Evolutionary conservation across 202 grass and related monocot species (phyloP), one percentile per base, ranked within the genome.

Genomic region (Hordeum pubiflorum): DNA sequence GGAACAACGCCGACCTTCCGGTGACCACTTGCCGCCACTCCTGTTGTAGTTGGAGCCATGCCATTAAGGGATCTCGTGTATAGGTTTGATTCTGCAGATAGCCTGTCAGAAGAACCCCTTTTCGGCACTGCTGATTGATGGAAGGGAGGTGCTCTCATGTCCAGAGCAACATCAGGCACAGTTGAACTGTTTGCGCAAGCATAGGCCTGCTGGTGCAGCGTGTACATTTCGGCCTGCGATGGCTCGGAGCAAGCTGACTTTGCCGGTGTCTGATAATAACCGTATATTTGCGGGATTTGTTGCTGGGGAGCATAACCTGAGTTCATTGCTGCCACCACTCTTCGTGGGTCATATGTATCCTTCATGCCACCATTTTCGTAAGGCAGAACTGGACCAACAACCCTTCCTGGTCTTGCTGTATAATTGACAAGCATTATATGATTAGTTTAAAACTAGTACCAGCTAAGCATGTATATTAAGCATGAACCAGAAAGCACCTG

Each of bases 141-240:
- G 75, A 92, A 98, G 59, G 88, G 96, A 57, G 96, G 80, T 73
- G 96, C 92, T 84, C 96, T 92, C 96, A 93, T 98, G 90, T 98
- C 90, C 23, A 98, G 85, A 75, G 88, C 84, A 79, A 98, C 88
- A 55, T 95, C 89, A 11, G 92, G 34, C n/a, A 87, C 79, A 34
- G 86, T 71, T 55, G 86, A 85, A 54, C 87, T 86, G 74, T 89
- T 83, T 63, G 85, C 63, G 15, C 82, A 87, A 38, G 86, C 70
- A 72, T 90, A 83, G 13, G 77, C 80, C 76, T 81, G 87, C 84
- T 91, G 87, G 72, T 90, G 81, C 77, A 77, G 80, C 64, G 57
- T 38, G 52, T 91, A 90, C 77, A 80, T 79, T 88, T 91, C 92
- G 37, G 87, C 82, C 84, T 87, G 81, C 1, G 26, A 85, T 3